Conservation (phyloP, 1,284 basidiomycete species). For the Ceratobasidium sp. region DNA sequence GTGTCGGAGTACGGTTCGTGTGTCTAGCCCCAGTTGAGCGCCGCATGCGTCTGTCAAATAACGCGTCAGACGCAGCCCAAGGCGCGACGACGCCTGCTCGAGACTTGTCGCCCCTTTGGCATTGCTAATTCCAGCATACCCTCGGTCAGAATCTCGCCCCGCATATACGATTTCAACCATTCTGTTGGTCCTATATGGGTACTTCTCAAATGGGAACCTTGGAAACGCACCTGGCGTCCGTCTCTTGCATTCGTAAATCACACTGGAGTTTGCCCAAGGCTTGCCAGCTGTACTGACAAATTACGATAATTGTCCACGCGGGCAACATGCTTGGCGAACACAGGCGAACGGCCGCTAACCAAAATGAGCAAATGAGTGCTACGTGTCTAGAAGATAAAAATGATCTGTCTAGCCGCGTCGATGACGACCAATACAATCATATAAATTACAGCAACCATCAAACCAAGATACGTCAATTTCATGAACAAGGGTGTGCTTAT, state of each 20-base stretch:
- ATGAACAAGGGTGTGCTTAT: background rate
- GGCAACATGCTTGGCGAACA: background rate
- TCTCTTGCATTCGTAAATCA: background rate
- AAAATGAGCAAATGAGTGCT: no score
- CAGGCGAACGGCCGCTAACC: no score
- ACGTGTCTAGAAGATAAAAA: background rate
- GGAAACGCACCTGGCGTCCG: background rate
- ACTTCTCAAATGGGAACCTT: slow-evolving; percentile 5
- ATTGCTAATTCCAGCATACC: background rate
- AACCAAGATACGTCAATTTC: background rate
- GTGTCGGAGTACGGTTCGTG: slow-evolving; percentile 5
- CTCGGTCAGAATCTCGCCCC: background rate
- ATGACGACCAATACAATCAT: background rate
- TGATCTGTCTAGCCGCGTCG: background rate
- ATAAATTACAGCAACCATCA: slow-evolving; percentile 7
- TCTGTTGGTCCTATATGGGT: slow-evolving; percentile 13
- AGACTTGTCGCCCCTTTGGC: background rate
- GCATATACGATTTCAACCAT: background rate
- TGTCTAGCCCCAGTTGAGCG: background rate
- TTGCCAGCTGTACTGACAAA: background rate
- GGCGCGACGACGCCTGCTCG: background rate
- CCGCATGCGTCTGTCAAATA: background rate
- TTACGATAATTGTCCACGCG: background rate
- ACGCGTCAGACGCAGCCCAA: background rate
- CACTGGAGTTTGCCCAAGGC: no score